phyloP scores from a whole-genome alignment of 2,329 filamentous ascomycete species.

The Sporothrix phasma region DNA sequence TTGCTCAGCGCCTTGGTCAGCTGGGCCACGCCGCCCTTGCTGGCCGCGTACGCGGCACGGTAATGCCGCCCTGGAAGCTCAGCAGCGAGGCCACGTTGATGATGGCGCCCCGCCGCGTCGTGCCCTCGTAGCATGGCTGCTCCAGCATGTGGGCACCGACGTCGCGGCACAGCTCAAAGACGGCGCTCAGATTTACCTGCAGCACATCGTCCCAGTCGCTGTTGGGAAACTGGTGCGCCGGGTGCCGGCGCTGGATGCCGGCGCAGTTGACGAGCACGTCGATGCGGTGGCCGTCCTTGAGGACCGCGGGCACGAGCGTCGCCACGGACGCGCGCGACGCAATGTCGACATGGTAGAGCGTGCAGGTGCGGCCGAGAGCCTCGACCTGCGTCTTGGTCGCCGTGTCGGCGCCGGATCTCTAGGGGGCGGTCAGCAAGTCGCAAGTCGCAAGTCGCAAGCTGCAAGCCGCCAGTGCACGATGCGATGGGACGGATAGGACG shows the following conservation, averaged over 20 bases:
- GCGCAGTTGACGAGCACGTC: conserved; percentile 79
- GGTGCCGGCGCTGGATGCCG: conserved; percentile 73
- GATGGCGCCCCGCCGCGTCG: conserved; percentile 53
- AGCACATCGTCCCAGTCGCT: conserved; percentile 70
- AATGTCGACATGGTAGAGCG: conserved; percentile 62
- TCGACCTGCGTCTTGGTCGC: conserved; percentile 53
- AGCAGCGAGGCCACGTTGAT: conserved; percentile 79
- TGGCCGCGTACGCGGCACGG: conserved; percentile 81
- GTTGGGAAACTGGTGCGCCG: conserved; percentile 65
- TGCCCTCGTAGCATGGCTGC: conserved; percentile 33
- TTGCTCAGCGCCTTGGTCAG: conserved; percentile 78
- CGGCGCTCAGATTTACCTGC: conserved; percentile 75
- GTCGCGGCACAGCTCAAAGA: conserved; percentile 70
- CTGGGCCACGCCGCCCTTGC: conserved; percentile 77
- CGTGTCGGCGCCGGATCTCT: conserved; percentile 27
- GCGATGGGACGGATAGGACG: not conserved
- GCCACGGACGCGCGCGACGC: conserved; percentile 49
- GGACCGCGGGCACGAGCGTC: conserved; percentile 48
- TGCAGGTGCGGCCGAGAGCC: conserved; percentile 54
- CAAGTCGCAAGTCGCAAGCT: no score
- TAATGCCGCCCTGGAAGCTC: conserved; percentile 78
- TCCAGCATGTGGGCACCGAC: conserved; percentile 68
- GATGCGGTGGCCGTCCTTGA: conserved; percentile 37
- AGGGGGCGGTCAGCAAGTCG: no score
- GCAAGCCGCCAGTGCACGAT: no score